These are phyloP conservation scores for Candida nanaspora DNA, from an alignment of 805 yeast species.

Conservation along the genomic window DNA sequence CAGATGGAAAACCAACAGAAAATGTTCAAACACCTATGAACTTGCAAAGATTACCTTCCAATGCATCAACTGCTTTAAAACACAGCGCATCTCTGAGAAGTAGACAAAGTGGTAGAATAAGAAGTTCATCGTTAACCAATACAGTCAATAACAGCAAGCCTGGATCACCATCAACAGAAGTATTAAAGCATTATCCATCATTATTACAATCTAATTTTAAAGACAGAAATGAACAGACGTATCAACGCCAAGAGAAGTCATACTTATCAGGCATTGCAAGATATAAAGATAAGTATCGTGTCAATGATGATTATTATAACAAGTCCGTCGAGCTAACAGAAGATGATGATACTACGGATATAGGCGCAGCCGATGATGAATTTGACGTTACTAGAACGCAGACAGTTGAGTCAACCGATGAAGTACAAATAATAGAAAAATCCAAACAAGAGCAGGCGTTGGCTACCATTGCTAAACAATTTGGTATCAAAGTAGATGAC, in stretches of 20 bases:
- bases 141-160: neutral
- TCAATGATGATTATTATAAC: slow-evolving; percentile 47
- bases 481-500: slow-evolving; percentile 25
- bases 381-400: slow-evolving; percentile 12
- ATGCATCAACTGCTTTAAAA: neutral
- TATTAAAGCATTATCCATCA: slow-evolving; percentile 17
- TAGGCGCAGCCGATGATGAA: slow-evolving; percentile 19
- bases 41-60: neutral
- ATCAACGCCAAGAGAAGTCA: slow-evolving; percentile 46
- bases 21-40: neutral
- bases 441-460: slow-evolving; percentile 22
- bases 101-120: neutral
- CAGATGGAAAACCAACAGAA: neutral
- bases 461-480: slow-evolving; percentile 22
- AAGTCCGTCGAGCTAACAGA: slow-evolving; percentile 34
- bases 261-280: slow-evolving; percentile 39
- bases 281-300: slow-evolving; percentile 22
- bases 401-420: slow-evolving; percentile 4
- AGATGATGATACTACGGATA: slow-evolving; percentile 26
- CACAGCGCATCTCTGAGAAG: neutral
- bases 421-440: slow-evolving; percentile 8
- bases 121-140: neutral
- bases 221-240: slow-evolving; percentile 30
- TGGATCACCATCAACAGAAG: neutral
- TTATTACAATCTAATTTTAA: slow-evolving; percentile 24